Base-by-base conservation (phyloP, 306 rosid genomes). In the Ammopiptanthus mongolicus region DNA sequence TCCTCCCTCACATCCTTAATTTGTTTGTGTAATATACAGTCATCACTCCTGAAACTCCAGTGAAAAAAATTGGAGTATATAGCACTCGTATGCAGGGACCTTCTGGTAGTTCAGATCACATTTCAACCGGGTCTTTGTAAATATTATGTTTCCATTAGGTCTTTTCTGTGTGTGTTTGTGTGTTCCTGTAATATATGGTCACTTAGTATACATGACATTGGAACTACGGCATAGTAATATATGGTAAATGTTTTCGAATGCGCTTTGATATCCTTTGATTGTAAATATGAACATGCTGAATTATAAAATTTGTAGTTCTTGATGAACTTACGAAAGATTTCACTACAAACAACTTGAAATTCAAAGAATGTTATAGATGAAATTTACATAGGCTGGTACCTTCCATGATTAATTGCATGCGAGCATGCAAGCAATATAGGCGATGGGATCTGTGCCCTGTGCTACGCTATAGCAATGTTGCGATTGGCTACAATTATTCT, bases 21-120 rank as follows among this genome's bases (percentile, higher is more conserved):
- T 33, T 63, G 67, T 74, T 69, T 53, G 73, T 41, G 76, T 52
- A 60, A 73, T 77, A 77, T 77, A 68, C 42, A 81, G 80, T 48
- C 53, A 61, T 46, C 19, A 58, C 53, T 48, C 42, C 31, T 51
- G 67, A 3, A 33, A 51, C 15, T 41, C 25, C 47, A 34, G 47
- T 13, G 6, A 8, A 33, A 55, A 44, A 47, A 48, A 8, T 17
- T 14, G 42, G 59, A 58, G 57, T 47, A 47, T 47, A 29, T 34
- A 29, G 23, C 60, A 15, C 28, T 3, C 0, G 42, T n/a, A 47
- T 55, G 42, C 46, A 33, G 19, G 42, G 51, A 65, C 85, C 71
- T 34, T 57, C 67, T 69, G 1, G 44, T 51, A 61, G 46, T 33
- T 48, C 18, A 22, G 29, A 48, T 37, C 41, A 41, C 61, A 57